A percentile compares a stretch with the other conserved stretches of the same genome.
Evolutionary conservation across 768 basidiomycete species (phyloP).

Genomic region (Phanerochaete carnosa): DNA sequence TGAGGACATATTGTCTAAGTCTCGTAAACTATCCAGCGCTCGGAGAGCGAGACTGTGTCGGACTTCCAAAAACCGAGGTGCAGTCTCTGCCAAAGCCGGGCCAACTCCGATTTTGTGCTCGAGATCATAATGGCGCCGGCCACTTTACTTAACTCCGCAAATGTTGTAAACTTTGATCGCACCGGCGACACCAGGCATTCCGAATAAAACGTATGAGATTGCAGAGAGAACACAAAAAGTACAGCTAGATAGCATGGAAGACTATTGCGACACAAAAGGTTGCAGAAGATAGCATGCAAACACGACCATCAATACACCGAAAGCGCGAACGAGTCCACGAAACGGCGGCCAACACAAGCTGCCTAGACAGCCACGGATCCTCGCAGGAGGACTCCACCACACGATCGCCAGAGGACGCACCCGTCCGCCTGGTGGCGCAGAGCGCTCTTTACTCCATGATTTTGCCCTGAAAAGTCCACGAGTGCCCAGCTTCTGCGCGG

Average conservation of each 20-base stretch:
- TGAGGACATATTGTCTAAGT: too few species aligned
- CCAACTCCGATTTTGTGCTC: too few species aligned
- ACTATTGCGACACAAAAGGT: not conserved
- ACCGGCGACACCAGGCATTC: not conserved
- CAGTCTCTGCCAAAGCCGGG: too few species aligned
- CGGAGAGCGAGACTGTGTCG: too few species aligned
- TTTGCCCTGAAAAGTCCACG: slow-evolving; percentile 11
- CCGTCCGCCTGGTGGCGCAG: slow-evolving; percentile 8
- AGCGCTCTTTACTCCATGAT: slow-evolving; percentile 10
- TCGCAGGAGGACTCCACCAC: not conserved
- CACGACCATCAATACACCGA: not conserved
- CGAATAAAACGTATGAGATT: slow-evolving; percentile 2
- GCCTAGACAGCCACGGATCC: not conserved
- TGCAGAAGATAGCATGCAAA: not conserved
- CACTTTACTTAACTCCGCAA: not conserved
- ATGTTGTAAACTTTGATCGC: too few species aligned
- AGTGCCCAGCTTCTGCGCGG: not conserved
- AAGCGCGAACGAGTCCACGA: not conserved
- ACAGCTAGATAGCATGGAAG: slow-evolving; percentile 1
- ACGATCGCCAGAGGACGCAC: not conserved
- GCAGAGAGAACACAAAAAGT: not conserved
- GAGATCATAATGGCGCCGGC: not conserved
- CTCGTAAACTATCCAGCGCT: too few species aligned
- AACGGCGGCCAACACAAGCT: not conserved
- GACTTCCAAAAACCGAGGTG: too few species aligned